A percentile compares a stretch with the other conserved stretches of the same genome.
Conservation (phyloP, 306 rosid genomes). For the Macrotyloma uniflorum region DNA sequence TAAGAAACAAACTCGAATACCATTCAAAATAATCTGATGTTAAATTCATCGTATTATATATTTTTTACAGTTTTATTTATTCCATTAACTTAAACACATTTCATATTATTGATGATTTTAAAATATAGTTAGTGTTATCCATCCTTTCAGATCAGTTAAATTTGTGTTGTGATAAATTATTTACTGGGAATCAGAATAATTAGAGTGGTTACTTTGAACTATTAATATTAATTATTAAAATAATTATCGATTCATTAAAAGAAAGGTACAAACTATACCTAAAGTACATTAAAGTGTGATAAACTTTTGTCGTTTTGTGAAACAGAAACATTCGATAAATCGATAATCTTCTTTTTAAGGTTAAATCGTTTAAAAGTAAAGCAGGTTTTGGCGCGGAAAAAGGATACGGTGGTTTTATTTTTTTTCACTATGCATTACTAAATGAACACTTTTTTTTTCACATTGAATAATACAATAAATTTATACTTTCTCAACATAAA, state of each 20-base stretch:
- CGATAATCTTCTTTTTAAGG: slow-evolving; percentile 5
- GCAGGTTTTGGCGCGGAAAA: not conserved
- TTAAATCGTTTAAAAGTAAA: not conserved
- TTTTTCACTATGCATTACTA: not conserved
- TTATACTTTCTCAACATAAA: too few relatives aligned
- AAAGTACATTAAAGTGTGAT: slow-evolving; percentile 12
- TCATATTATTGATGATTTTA: not conserved
- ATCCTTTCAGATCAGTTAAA: not conserved
- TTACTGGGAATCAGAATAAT: not conserved
- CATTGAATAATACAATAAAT: too few relatives aligned
- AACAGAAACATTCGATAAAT: slow-evolving; percentile 4
- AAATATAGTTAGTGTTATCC: too few relatives aligned
- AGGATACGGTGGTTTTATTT: not conserved
- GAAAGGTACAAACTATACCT: not conserved
- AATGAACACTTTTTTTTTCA: not conserved
- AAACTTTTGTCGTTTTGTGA: slow-evolving; percentile 33
- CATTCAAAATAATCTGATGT: too few relatives aligned
- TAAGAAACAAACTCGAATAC: too few relatives aligned
- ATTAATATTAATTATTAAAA: not conserved
- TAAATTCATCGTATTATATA: too few relatives aligned
- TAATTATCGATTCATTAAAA: not conserved
- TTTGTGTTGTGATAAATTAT: not conserved
- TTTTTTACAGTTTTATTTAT: too few relatives aligned
- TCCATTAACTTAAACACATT: not conserved
- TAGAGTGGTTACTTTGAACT: not conserved